phyloP scores from a whole-genome alignment of 2,329 filamentous ascomycete species.

The Hypoxylon sp. region DNA sequence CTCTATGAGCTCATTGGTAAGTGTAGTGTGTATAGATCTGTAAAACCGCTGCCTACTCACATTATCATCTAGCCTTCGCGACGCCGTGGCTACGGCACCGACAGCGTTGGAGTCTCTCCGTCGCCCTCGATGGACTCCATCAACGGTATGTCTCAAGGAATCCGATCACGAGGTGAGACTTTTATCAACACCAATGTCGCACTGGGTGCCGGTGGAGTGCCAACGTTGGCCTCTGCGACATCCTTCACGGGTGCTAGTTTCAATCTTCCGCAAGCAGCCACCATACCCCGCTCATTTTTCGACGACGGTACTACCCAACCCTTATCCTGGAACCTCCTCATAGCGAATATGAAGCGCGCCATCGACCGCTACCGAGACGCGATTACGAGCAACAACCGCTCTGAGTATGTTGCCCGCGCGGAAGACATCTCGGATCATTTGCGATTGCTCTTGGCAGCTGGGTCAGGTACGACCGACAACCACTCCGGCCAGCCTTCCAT shows the following conservation, averaged over 20 bases:
- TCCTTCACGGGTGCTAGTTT: constrained; percentile 69
- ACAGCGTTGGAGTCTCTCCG: constrained; percentile 74
- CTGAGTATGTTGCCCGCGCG: constrained; percentile 92
- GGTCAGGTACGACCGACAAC: constrained; percentile 97
- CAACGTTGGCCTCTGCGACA: constrained; percentile 66
- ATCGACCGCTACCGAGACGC: constrained; percentile 90
- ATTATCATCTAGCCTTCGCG: constrained; percentile 55
- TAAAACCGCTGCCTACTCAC: constrained; percentile 41
- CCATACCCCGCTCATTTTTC: constrained; percentile 84
- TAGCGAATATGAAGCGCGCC: constrained; percentile 91
- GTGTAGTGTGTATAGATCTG: constrained; percentile 43
- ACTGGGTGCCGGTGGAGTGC: constrained; percentile 50
- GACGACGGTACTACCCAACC: constrained; percentile 84
- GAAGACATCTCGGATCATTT: constrained; percentile 98
- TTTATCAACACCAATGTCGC: constrained; percentile 58
- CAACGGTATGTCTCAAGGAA: constrained; percentile 70
- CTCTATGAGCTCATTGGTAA: constrained; percentile 74
- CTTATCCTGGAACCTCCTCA: constrained; percentile 87
- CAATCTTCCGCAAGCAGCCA: constrained; percentile 64
- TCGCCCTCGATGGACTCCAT: constrained; percentile 93
- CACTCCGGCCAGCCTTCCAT: constrained; percentile 99
- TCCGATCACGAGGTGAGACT: constrained; percentile 66
- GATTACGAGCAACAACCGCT: constrained; percentile 82
- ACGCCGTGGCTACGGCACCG: constrained; percentile 70
- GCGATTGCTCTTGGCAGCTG: constrained; percentile 89